Evolutionary conservation across 768 basidiomycete species (phyloP).

Genomic region (Tulasnella sp.): DNA sequence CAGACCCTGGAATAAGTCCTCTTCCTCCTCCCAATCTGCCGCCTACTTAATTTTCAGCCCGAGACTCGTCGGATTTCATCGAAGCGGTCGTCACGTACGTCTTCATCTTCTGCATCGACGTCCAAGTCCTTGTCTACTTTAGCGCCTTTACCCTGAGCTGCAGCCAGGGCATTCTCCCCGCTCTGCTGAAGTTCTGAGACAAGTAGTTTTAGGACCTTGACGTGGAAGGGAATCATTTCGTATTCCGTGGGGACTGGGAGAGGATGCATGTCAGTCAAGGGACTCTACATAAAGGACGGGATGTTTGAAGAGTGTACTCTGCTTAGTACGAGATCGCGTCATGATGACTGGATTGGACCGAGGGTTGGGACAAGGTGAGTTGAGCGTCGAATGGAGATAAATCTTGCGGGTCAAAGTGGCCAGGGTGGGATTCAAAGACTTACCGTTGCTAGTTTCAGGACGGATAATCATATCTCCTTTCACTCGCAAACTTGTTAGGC

Average conservation of each 20-base stretch:
- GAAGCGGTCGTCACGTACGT: slow-evolving; percentile 34
- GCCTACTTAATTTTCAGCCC: slow-evolving; percentile 39
- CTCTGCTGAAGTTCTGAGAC: slow-evolving; percentile 74
- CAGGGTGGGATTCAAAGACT: slow-evolving; percentile 31
- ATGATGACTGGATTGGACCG: slow-evolving; percentile 64
- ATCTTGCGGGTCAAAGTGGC: neutral
- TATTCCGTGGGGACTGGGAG: slow-evolving; percentile 74
- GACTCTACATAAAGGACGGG: neutral
- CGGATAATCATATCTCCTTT: slow-evolving; percentile 89
- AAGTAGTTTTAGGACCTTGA: slow-evolving; percentile 87
- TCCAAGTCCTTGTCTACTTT: neutral
- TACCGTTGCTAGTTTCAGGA: slow-evolving; percentile 72
- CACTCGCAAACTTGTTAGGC: slow-evolving; percentile 60
- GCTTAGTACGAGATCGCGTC: slow-evolving; percentile 86
- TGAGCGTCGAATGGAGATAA: slow-evolving; percentile 10
- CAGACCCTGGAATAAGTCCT: slow-evolving; percentile 48
- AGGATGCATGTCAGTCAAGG: neutral
- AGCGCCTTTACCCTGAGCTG: slow-evolving; percentile 42
- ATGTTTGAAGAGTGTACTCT: slow-evolving; percentile 45
- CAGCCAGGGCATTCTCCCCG: slow-evolving; percentile 62
- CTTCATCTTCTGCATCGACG: slow-evolving; percentile 41
- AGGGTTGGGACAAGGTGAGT: neutral
- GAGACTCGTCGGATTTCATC: neutral
- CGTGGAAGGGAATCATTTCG: slow-evolving; percentile 75
- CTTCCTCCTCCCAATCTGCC: slow-evolving; percentile 93